These are phyloP conservation scores for Canna indica DNA, from an alignment of 176 grass and related monocot genomes.

Conservation along the genomic window DNA sequence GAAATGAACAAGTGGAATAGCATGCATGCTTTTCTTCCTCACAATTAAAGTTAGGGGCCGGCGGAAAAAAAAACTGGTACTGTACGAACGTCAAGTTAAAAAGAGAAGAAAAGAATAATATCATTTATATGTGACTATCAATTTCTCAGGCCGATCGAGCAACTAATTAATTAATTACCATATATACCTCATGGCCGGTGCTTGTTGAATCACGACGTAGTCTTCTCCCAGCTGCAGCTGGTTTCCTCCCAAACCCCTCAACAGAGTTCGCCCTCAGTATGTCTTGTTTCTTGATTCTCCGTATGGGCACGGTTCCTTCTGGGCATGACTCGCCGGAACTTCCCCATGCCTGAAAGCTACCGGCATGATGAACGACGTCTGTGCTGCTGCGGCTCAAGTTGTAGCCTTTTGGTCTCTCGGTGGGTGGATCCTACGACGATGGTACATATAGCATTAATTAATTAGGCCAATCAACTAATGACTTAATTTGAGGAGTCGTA, in stretches of 20 bases:
- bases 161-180: no score
- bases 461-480: no score
- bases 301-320: constrained; percentile 2
- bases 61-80: no score
- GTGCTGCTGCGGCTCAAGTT: not conserved
- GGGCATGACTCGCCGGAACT: constrained; percentile 1
- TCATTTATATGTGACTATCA: no score
- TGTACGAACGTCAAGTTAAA: no score
- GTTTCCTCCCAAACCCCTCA: constrained; percentile 3
- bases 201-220: not conserved
- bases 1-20: no score
- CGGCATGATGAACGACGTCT: not conserved
- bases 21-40: no score
- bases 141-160: no score
- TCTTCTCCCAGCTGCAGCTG: not conserved
- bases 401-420: not conserved
- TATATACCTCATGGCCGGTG: constrained; percentile 14
- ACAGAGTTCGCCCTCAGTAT: constrained; percentile 1
- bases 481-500: no score
- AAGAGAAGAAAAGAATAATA: no score
- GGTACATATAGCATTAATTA: no score
- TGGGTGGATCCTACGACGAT: not conserved
- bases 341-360: not conserved
- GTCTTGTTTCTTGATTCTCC: constrained; percentile 6
- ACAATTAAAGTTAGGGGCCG: no score